phyloP scores from a whole-genome alignment of 176 grass and related monocot species.

The Oryza meyeriana region DNA sequence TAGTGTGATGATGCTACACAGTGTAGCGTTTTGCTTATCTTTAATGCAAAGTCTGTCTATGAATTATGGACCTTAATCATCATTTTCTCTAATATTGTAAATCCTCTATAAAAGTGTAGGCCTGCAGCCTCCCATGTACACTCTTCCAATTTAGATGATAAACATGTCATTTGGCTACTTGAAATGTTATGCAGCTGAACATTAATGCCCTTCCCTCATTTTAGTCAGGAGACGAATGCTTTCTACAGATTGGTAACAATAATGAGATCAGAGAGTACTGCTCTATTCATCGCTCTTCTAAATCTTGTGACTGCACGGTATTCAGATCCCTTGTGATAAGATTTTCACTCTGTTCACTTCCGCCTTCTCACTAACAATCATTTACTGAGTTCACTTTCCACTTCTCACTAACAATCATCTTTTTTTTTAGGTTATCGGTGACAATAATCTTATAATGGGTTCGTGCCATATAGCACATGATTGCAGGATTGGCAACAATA shows the following conservation, averaged over 20 bases:
- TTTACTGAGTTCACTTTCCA: neutral
- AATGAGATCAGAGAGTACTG: conserved; percentile 86
- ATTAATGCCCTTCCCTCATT: conserved; percentile 20
- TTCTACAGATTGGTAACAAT: conserved; percentile 71
- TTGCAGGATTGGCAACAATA: conserved; percentile 83
- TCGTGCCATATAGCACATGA: conserved; percentile 95
- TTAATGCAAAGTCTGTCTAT: conserved; percentile 9
- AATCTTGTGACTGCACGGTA: conserved; percentile 73
- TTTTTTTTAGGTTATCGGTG: conserved; percentile 73
- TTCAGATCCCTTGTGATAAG: conserved; percentile 24
- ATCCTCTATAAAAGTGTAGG: neutral
- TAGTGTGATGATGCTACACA: neutral
- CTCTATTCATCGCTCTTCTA: conserved; percentile 84
- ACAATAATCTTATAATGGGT: conserved; percentile 91
- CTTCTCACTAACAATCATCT: conserved; percentile 15
- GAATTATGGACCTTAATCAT: neutral
- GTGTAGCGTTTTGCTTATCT: neutral
- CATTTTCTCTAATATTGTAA: neutral
- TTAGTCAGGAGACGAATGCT: conserved; percentile 69
- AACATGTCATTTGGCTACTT: conserved; percentile 7
- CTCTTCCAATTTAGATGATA: neutral
- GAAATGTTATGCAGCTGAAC: conserved; percentile 10
- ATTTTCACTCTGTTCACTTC: conserved; percentile 2
- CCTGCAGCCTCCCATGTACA: neutral
- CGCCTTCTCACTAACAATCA: neutral